Evolutionary conservation across 2,329 filamentous ascomycete genomes (phyloP).

Genomic region (Lomentospora prolificans): DNA sequence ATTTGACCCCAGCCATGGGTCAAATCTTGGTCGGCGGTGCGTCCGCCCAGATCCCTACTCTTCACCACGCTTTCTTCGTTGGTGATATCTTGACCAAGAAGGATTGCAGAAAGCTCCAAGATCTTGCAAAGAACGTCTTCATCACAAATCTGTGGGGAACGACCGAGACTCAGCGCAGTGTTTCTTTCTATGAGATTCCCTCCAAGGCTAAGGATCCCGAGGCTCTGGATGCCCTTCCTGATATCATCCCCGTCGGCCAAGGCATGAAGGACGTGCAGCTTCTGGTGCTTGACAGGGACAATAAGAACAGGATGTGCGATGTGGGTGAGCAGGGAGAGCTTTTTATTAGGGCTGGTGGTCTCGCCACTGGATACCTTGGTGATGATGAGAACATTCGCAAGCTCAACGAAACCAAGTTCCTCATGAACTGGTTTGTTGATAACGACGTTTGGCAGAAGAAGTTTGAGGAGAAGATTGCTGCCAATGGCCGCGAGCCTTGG

Average conservation of each 20-base stretch:
- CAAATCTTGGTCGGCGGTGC: constrained; percentile 87
- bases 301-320: constrained; percentile 58
- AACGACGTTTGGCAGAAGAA: constrained; percentile 58
- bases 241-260: constrained; percentile 72
- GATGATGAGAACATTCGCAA: constrained; percentile 42
- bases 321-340: constrained; percentile 80
- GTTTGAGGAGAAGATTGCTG: constrained; percentile 31
- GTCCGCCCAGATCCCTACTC: constrained; percentile 61
- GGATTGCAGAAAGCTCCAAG: constrained; percentile 69
- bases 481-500: constrained; percentile 46
- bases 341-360: constrained; percentile 68
- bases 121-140: constrained; percentile 61
- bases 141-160: constrained; percentile 86
- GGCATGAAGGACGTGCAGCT: constrained; percentile 88
- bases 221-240: constrained; percentile 34
- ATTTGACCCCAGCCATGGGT: constrained; percentile 93
- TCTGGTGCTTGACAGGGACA: constrained; percentile 65
- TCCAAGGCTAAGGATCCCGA: constrained; percentile 51
- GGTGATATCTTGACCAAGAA: constrained; percentile 80
- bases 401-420: constrained; percentile 65
- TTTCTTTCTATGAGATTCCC: constrained; percentile 74
- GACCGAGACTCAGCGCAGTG: constrained; percentile 72
- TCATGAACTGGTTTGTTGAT: constrained; percentile 80
- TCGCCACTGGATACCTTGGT: constrained; percentile 72
- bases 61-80: constrained; percentile 82